These are phyloP conservation scores for Rhodotorula sp. DNA, from an alignment of 1,284 basidiomycete species.

Conservation along the genomic window DNA sequence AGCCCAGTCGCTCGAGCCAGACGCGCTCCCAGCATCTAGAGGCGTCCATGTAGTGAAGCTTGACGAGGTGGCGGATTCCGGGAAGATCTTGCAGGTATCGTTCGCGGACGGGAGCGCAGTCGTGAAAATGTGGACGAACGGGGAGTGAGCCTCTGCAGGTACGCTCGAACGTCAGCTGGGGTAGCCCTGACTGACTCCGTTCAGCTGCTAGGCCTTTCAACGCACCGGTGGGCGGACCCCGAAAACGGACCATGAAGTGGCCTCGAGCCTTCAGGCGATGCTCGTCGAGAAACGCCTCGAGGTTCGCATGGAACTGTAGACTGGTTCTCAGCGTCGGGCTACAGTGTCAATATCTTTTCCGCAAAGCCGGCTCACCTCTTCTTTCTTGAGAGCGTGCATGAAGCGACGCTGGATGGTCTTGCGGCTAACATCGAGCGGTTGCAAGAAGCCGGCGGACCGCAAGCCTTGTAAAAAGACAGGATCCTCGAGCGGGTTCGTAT, in stretches of 20 bases:
- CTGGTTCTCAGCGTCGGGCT: too few relatives aligned
- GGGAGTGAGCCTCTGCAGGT: constrained; percentile 23
- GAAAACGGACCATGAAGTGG: constrained; percentile 35
- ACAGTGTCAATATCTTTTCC: too few relatives aligned
- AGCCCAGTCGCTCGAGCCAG: constrained; percentile 13
- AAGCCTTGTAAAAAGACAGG: not conserved
- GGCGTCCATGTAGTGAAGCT: constrained; percentile 11
- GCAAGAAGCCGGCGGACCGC: constrained; percentile 16
- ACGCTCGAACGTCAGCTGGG: not conserved
- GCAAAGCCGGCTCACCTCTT: not conserved
- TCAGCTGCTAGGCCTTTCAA: not conserved
- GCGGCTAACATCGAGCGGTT: constrained; percentile 22
- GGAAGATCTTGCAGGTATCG: constrained; percentile 5
- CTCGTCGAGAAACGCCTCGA: constrained; percentile 22
- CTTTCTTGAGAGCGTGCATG: constrained; percentile 23
- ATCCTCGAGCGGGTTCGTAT: constrained; percentile 12
- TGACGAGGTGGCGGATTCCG: not conserved
- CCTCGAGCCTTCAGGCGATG: constrained; percentile 15
- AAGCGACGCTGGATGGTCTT: constrained; percentile 32
- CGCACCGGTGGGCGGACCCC: constrained; percentile 12
- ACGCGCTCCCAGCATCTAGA: not conserved
- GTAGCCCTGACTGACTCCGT: not conserved
- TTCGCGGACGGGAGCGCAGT: constrained; percentile 2
- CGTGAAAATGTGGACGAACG: constrained; percentile 25
- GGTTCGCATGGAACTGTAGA: constrained; percentile 21